These are phyloP conservation scores for Tirmania nivea DNA, from an alignment of 495 filamentous ascomycete species.

Conservation along the genomic window DNA sequence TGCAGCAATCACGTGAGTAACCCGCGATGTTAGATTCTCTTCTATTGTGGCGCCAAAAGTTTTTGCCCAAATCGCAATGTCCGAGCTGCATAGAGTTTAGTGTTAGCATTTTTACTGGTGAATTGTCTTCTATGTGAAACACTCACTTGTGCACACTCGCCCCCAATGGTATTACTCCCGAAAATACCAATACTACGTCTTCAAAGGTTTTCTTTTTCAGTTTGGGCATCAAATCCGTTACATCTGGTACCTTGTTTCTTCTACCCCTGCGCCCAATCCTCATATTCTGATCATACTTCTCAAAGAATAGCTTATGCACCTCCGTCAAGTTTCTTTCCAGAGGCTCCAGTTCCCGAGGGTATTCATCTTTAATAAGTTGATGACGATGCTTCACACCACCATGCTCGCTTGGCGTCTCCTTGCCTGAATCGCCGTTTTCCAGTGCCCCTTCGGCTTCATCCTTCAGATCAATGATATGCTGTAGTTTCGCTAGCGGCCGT, in stretches of 20 bases:
- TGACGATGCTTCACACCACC: slow-evolving; percentile 31
- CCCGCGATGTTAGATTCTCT: slow-evolving; percentile 32
- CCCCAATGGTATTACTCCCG: slow-evolving; percentile 64
- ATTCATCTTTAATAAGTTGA: slow-evolving; percentile 66
- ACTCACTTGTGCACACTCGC: slow-evolving; percentile 42
- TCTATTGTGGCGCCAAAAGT: slow-evolving; percentile 63
- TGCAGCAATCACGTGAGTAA: slow-evolving; percentile 48
- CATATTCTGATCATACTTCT: slow-evolving; percentile 44
- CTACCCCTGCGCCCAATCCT: slow-evolving; percentile 29
- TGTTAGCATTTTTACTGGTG: background rate
- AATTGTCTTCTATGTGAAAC: background rate
- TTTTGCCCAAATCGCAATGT: slow-evolving; percentile 63
- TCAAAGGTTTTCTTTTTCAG: slow-evolving; percentile 54
- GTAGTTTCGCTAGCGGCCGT: slow-evolving; percentile 64
- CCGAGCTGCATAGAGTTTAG: slow-evolving; percentile 30
- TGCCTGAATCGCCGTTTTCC: slow-evolving; percentile 23
- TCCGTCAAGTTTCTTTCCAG: slow-evolving; percentile 50
- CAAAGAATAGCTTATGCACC: slow-evolving; percentile 62
- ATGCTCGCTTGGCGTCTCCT: slow-evolving; percentile 21
- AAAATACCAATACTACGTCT: slow-evolving; percentile 56
- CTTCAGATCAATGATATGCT: slow-evolving; percentile 68
- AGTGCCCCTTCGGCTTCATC: slow-evolving; percentile 34
- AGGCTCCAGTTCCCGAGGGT: slow-evolving; percentile 44
- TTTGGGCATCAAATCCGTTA: slow-evolving; percentile 55
- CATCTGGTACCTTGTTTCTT: slow-evolving; percentile 44